phyloP scores from a whole-genome alignment of 805 yeast genomes.

The Pichia occidentalis region DNA sequence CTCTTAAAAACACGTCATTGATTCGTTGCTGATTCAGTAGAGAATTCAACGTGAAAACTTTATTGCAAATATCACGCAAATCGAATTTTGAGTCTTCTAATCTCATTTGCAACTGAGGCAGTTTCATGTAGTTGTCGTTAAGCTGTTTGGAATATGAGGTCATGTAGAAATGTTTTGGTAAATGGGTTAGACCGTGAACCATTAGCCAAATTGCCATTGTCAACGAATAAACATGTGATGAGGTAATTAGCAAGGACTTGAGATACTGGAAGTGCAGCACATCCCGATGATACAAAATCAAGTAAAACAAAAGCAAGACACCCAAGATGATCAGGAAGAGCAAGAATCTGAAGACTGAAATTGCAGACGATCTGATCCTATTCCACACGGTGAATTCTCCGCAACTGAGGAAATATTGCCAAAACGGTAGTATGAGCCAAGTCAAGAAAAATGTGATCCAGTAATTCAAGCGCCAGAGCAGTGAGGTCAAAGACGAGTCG shows the following conservation, averaged over 20 bases:
- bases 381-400: slow-evolving; percentile 50
- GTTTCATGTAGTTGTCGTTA: slow-evolving; percentile 38
- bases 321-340: slow-evolving; percentile 48
- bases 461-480: slow-evolving; percentile 67
- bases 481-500: slow-evolving; percentile 32
- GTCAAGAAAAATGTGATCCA: slow-evolving; percentile 78
- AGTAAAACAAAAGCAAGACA: slow-evolving; percentile 49
- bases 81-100: slow-evolving; percentile 57
- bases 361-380: slow-evolving; percentile 50
- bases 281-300: slow-evolving; percentile 35
- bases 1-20: slow-evolving; percentile 36
- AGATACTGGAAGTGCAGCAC: slow-evolving; percentile 39
- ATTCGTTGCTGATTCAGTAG: slow-evolving; percentile 34
- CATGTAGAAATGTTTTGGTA: slow-evolving; percentile 44
- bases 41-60: slow-evolving; percentile 46
- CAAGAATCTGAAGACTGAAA: slow-evolving; percentile 55
- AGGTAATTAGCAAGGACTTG: slow-evolving; percentile 63
- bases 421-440: slow-evolving; percentile 67
- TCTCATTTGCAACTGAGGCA: slow-evolving; percentile 53
- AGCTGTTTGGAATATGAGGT: slow-evolving; percentile 26
- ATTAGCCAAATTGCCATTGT: slow-evolving; percentile 73
- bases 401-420: slow-evolving; percentile 67
- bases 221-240: slow-evolving; percentile 72
- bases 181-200: slow-evolving; percentile 71
- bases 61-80: slow-evolving; percentile 56